Evolutionary conservation across 768 basidiomycete genomes (phyloP), one percentile per base, ranked within the genome.

Genomic region (Russula virescens): DNA sequence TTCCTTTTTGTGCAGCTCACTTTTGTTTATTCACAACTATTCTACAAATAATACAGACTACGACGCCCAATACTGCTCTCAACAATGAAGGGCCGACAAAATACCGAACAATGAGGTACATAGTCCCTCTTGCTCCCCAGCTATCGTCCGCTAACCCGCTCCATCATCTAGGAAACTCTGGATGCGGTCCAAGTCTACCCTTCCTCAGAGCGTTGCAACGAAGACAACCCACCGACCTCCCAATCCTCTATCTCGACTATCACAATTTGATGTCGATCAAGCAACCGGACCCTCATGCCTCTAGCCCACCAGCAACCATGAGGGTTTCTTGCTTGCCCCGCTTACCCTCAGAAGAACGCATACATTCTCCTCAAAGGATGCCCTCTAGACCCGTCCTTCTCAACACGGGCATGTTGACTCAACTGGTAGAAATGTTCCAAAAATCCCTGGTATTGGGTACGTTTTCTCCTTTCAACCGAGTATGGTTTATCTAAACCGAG

Each of bases 101-200:
- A n/a, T n/a, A n/a, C n/a, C n/a, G n/a, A n/a, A n/a, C n/a, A n/a
- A n/a, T n/a, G n/a, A n/a, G n/a, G n/a, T n/a, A n/a, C n/a, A n/a
- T n/a, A n/a, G n/a, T n/a, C n/a, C n/a, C n/a, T n/a, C n/a, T n/a
- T n/a, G n/a, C n/a, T n/a, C n/a, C n/a, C n/a, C n/a, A n/a, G n/a
- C n/a, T n/a, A n/a, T n/a, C n/a, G n/a, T n/a, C 40, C 66, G 62
- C 71, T 72, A 68, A n/a, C 69, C 8, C 13, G 13, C 58, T 58
- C 58, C 51, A 4, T 58, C 57, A 11, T 54, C 61, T 64, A 52
- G 69, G 81, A 75, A 71, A 71, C 66, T 28, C 70, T 72, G 3
- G 63, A 70, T 1, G 73, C 72, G n/a, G n/a, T n/a, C n/a, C n/a
- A n/a, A 9, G 75, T 77, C 5, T 88, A 85, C 73, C 87, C 86